A percentile compares a stretch with the other conserved stretches of the same genome.
Evolutionary conservation across 1,284 basidiomycete genomes (phyloP).

Genomic region (Ustilago bromivora): DNA sequence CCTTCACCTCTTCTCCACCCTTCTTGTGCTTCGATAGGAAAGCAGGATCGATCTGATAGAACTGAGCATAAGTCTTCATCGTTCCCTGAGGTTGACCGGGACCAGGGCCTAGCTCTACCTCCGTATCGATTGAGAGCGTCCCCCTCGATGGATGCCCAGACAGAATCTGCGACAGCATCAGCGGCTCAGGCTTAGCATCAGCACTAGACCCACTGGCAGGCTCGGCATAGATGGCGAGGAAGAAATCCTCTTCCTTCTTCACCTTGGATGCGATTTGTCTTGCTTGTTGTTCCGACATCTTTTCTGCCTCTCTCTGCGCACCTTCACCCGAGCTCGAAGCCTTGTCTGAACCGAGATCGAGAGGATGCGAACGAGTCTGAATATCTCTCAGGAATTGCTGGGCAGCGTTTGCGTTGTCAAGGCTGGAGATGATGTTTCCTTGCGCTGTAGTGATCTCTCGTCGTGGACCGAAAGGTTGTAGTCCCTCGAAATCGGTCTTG

Average conservation of each 20-base stretch:
- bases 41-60: conserved; percentile 40
- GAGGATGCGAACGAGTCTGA: conserved; percentile 59
- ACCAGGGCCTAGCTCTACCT: conserved; percentile 75
- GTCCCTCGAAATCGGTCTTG: conserved; percentile 73
- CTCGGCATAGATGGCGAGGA: conserved; percentile 72
- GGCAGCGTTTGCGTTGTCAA: conserved; percentile 79
- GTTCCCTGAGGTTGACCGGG: conserved; percentile 73
- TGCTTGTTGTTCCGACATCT: conserved; percentile 44
- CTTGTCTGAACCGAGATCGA: not conserved
- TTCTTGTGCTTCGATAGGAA: conserved; percentile 7
- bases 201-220: not conserved
- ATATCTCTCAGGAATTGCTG: conserved; percentile 78
- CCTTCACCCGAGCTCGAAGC: conserved; percentile 18
- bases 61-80: conserved; percentile 48
- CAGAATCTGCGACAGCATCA: conserved; percentile 72
- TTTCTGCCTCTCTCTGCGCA: conserved; percentile 34
- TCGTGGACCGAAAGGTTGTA: conserved; percentile 74
- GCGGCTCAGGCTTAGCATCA: conserved; percentile 11
- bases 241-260: conserved; percentile 79
- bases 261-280: conserved; percentile 54
- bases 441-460: conserved; percentile 78
- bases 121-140: conserved; percentile 78
- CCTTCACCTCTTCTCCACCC: conserved; percentile 19
- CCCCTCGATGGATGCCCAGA: conserved; percentile 85
- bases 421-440: conserved; percentile 81